phyloP scores from a whole-genome alignment of 2,329 filamentous ascomycete genomes.

The Aschersonia sp. region DNA sequence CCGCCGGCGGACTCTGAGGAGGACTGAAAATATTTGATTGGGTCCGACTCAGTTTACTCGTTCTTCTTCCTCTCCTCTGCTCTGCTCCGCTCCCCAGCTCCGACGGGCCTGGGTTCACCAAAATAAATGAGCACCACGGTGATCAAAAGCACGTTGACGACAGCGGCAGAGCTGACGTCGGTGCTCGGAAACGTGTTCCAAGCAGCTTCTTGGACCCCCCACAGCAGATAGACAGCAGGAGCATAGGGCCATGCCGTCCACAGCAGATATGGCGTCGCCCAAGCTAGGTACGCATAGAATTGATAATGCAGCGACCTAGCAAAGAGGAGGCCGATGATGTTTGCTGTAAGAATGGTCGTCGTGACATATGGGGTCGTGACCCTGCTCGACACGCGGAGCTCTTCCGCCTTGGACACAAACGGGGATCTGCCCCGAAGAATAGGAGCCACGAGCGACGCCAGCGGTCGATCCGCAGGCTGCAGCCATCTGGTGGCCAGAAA shows the following conservation, averaged over 20 bases:
- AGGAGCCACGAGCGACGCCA: slow-evolving; percentile 36
- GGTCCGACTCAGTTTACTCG: slow-evolving; percentile 5
- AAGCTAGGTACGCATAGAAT: slow-evolving; percentile 85
- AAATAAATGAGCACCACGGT: slow-evolving; percentile 52
- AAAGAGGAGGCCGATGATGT: slow-evolving; percentile 69
- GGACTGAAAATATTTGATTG: slow-evolving; percentile 23
- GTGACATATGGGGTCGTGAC: slow-evolving; percentile 61
- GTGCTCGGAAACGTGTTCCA: slow-evolving; percentile 92
- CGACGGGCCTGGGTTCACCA: slow-evolving; percentile 25
- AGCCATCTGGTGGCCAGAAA: slow-evolving; percentile 62
- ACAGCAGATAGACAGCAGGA: slow-evolving; percentile 51
- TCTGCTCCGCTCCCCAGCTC: background rate
- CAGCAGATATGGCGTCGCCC: slow-evolving; percentile 75
- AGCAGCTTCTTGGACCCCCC: slow-evolving; percentile 74
- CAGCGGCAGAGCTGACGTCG: slow-evolving; percentile 37
- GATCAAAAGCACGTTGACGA: slow-evolving; percentile 55
- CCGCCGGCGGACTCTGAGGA: slow-evolving; percentile 71
- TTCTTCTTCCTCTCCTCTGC: slow-evolving; percentile 16
- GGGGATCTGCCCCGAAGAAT: slow-evolving; percentile 28
- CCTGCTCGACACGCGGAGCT: slow-evolving; percentile 38
- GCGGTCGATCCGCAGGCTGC: slow-evolving; percentile 45
- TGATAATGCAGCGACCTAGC: slow-evolving; percentile 88
- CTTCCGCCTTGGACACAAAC: slow-evolving; percentile 31
- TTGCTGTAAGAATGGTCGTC: slow-evolving; percentile 63
- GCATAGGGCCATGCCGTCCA: slow-evolving; percentile 65